These are phyloP conservation scores for Thelonectria discophora DNA, from an alignment of 2,329 filamentous ascomycete genomes.

Conservation along the genomic window DNA sequence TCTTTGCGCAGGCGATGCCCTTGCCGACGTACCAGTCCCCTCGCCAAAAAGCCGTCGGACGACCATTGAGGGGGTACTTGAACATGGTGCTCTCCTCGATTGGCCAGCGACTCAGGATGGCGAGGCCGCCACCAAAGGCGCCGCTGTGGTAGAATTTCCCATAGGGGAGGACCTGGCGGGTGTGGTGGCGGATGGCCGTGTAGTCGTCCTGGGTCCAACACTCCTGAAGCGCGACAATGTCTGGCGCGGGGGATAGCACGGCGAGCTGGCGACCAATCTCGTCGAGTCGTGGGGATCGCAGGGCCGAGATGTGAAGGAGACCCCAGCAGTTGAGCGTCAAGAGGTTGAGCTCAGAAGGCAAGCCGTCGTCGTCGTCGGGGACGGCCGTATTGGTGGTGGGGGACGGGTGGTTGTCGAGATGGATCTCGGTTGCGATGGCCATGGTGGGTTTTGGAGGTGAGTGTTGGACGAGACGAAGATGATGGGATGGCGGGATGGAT, in stretches of 20 bases:
- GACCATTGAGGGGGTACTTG: conserved; percentile 88
- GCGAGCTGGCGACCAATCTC: conserved; percentile 88
- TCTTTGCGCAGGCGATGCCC: conserved; percentile 84
- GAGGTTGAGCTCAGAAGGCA: conserved; percentile 73
- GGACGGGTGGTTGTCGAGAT: conserved; percentile 32
- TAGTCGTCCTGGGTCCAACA: conserved; percentile 92
- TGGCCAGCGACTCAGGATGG: conserved; percentile 90
- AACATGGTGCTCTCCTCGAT: conserved; percentile 90
- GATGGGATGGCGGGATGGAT: background rate
- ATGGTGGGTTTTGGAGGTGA: conserved; percentile 23
- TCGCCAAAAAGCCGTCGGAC: conserved; percentile 91
- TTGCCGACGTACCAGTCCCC: conserved; percentile 98
- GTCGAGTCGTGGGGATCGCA: conserved; percentile 78
- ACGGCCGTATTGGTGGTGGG: conserved; percentile 30
- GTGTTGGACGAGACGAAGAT: background rate
- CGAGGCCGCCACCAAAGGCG: conserved; percentile 88
- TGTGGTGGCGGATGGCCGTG: conserved; percentile 76
- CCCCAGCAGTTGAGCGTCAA: conserved; percentile 98
- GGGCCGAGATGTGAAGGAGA: conserved; percentile 83
- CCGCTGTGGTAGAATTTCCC: conserved; percentile 94
- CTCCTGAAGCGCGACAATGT: conserved; percentile 94
- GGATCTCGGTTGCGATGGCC: conserved; percentile 33
- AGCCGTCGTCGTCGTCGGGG: conserved; percentile 39
- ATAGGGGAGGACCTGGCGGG: conserved; percentile 79
- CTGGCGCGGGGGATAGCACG: conserved; percentile 70